These are phyloP conservation scores for Tubosaeta sp. DNA, from an alignment of 768 basidiomycete species.

Conservation along the genomic window DNA sequence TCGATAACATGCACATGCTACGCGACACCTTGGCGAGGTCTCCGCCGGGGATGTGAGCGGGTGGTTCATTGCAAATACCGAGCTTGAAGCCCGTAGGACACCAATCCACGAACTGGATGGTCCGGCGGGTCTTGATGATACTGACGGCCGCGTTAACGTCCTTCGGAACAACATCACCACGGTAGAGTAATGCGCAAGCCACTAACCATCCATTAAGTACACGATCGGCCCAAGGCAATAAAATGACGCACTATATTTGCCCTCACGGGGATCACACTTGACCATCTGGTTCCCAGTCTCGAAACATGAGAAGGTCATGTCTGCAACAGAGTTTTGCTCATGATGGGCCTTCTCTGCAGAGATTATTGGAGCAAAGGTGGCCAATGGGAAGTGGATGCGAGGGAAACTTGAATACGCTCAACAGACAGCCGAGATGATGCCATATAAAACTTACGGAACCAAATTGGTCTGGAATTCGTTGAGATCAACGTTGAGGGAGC, in stretches of 20 bases:
- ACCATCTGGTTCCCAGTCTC: constrained; percentile 77
- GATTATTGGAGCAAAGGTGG: constrained; percentile 92
- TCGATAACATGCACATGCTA: constrained; percentile 75
- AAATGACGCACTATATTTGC: constrained; percentile 60
- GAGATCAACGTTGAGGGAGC: constrained; percentile 64
- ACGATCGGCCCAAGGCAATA: neutral
- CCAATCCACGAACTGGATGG: constrained; percentile 79
- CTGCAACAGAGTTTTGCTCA: constrained; percentile 95
- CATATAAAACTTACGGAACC: constrained; percentile 69
- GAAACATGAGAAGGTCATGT: constrained; percentile 94
- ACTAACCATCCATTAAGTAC: constrained; percentile 30
- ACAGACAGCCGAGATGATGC: neutral
- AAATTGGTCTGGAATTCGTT: constrained; percentile 99
- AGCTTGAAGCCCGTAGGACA: constrained; percentile 76
- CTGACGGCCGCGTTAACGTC: constrained; percentile 73
- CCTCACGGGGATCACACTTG: constrained; percentile 75
- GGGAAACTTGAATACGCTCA: constrained; percentile 62
- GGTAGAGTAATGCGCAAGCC: constrained; percentile 68
- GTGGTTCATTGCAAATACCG: constrained; percentile 77
- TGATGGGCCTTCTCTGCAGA: constrained; percentile 93
- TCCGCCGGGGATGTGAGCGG: constrained; percentile 70
- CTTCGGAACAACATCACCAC: constrained; percentile 76
- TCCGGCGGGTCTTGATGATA: constrained; percentile 73
- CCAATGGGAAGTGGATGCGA: constrained; percentile 97
- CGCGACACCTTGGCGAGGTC: constrained; percentile 74